Base-by-base conservation (phyloP, 352 stramenopile species). In the Elongisporangium prolatum region DNA sequence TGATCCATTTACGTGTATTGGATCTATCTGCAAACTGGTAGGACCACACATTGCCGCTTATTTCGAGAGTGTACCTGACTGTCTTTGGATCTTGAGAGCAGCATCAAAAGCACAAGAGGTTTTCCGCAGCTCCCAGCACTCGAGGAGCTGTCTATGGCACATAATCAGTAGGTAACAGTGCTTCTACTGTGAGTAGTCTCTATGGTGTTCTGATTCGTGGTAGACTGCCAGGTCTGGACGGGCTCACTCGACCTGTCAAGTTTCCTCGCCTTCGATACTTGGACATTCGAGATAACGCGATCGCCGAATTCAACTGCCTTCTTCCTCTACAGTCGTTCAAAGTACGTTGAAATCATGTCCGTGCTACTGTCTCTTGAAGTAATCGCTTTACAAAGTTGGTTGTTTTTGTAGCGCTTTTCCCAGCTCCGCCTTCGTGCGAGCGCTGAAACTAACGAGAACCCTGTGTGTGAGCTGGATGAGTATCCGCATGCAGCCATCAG, bases 21-120 rank as follows among this genome's bases (percentile, higher is more conserved):
- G 83, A 94, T 61, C 59, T 94, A 7, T 92, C 84, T 0, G 80
- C 79, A 8, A 94, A 94, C 61, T 78, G 78, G 82, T 89, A 49
- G 21, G 21, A 11, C n/a, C 17, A 25, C 4, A 0, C 50, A 48
- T 11, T 28, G 20, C 18, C n/a, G 4, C 34, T 11, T 21, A 48
- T 21, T 5, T 10, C 13, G 3, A 21, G 17, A 22, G n/a, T 1
- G 9, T 20, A 17, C 48, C 0, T 44, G 11, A 28, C 11, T 62
- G 40, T 52, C 11, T 20, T 9, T 21, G 21, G 22, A 5, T 13
- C 28, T 13, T 14, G 8, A 14, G 28, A 9, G 4, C 59, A 92
- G 77, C 14, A 77, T 93, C 54, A 54, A 62, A 3, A 84, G 76
- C 0, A 75, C 80, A 3, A 50, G 80, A 9, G 82, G 83, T 0